Percentiles rank a stretch among this genome's conserved stretches.
Evolutionary conservation across 139 green algal species (phyloP).

Genomic region (Penium margaritaceum): DNA sequence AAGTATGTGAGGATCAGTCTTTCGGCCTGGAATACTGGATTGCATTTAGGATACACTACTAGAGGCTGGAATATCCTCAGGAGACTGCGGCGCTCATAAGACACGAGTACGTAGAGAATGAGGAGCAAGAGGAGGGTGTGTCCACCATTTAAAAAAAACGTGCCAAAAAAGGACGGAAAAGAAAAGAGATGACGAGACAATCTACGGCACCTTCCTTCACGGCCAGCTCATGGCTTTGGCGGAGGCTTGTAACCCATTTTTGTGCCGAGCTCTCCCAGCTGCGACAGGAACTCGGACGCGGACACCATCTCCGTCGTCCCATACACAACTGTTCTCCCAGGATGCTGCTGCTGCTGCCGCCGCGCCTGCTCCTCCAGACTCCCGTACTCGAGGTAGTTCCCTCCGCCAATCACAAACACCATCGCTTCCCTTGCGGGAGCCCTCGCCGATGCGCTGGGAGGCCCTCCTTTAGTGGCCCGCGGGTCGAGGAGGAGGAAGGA

Average conservation of each 20-base stretch:
- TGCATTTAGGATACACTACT: no score
- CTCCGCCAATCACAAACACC: slow-evolving; percentile 94
- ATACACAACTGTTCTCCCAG: slow-evolving; percentile 68
- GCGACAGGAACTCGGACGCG: slow-evolving; percentile 63
- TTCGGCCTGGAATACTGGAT: no score
- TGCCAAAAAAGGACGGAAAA: no score
- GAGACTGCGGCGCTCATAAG: no score
- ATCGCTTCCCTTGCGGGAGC: slow-evolving; percentile 72
- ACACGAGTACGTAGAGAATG: no score
- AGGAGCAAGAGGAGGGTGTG: no score
- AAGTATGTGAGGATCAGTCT: no score
- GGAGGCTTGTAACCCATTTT: slow-evolving; percentile 41
- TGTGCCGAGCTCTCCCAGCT: slow-evolving; percentile 73
- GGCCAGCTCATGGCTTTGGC: no score
- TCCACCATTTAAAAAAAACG: no score
- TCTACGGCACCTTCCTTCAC: no score
- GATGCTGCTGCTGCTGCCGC: slow-evolving; percentile 35
- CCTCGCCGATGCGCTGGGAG: slow-evolving; percentile 34
- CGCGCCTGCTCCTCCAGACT: slow-evolving; percentile 62
- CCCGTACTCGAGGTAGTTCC: slow-evolving; percentile 89
- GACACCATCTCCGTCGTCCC: slow-evolving; percentile 84
- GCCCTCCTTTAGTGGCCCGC: slow-evolving; percentile 54
- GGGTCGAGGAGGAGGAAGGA: slow-evolving; percentile 76
- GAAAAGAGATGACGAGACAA: no score
- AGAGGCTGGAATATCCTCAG: no score